Evolutionary conservation across 2,329 filamentous ascomycete genomes (phyloP), one percentile per base, ranked within the genome.

Genomic region (Phaeosphaeriaceae sp.): DNA sequence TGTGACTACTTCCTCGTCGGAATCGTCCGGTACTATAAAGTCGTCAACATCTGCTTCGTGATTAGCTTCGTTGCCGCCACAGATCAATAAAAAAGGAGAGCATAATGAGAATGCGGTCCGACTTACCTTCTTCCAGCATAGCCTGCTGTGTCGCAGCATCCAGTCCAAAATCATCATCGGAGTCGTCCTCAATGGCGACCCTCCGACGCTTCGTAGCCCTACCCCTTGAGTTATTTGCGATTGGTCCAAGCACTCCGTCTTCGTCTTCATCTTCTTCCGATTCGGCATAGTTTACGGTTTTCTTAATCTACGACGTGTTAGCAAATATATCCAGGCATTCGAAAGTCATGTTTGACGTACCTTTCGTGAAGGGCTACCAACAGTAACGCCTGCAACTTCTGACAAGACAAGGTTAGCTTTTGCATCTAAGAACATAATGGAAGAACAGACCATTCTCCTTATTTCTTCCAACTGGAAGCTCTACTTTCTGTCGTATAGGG

Each of bases 1-100:
- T 0, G 87, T 78, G 18, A 80, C 72, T 69, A 62, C 78, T 58
- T 54, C 80, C 67, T 84, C 88, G 39, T 96, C 92, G 0, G 90
- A 93, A 34, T 95, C 90, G 63, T 97, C 92, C 0, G 88, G 86
- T 4, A 88, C 92, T 18, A 97, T 80, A 64, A 97, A 97, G 70
- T 96, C 89, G 53, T 87, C 90, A 77, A 95, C 85, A 45, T 94
- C 90, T 46, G n/a, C 8, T 4, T 11, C 5, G 5, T n/a, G 3
- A 17, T 44, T 26, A 44, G 41, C 20, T 29, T n/a, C 13, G 6
- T n/a, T 8, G 17, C 9, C n/a, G 6, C 12, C 8, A 6, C 6
- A 75, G 81, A 30, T 0, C 6, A 9, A 2, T 2, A n/a, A 15
- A 17, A 42, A 11, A 49, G 46, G 16, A 18, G 3, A 26, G 6